Evolutionary conservation across 805 yeast genomes (phyloP).

Genomic region (Hanseniaspora thailandica): DNA sequence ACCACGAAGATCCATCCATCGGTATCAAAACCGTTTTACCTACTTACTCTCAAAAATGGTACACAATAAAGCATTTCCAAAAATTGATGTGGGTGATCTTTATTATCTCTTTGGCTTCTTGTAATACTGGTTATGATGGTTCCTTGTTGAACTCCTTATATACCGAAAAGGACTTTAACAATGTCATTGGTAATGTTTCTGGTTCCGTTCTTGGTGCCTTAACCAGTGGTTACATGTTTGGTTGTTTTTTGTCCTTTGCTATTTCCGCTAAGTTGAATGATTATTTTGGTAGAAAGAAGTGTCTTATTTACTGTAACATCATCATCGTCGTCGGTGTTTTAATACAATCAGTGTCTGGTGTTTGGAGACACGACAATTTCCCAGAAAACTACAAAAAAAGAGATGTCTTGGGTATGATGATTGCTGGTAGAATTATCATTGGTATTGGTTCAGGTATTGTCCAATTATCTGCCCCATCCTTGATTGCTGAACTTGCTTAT

Average conservation of each 20-base stretch:
- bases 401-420: slow-evolving; percentile 31
- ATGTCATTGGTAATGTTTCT: slow-evolving; percentile 31
- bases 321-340: slow-evolving; percentile 19
- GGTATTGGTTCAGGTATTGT: slow-evolving; percentile 39
- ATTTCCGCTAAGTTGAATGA: slow-evolving; percentile 29
- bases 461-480: slow-evolving; percentile 36
- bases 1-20: background rate
- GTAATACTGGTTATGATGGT: slow-evolving; percentile 40
- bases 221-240: slow-evolving; percentile 34
- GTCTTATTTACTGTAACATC: slow-evolving; percentile 21
- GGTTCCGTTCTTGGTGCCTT: slow-evolving; percentile 35
- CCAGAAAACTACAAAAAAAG: slow-evolving; percentile 30
- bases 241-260: slow-evolving; percentile 28
- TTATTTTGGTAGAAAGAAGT: slow-evolving; percentile 33
- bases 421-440: slow-evolving; percentile 36
- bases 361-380: slow-evolving; percentile 25
- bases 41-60: slow-evolving; percentile 27
- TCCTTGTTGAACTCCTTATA: slow-evolving; percentile 43
- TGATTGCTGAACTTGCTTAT: slow-evolving; percentile 40
- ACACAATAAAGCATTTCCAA: slow-evolving; percentile 30
- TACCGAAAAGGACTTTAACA: slow-evolving; percentile 33
- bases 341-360: slow-evolving; percentile 18
- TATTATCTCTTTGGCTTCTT: slow-evolving; percentile 36
- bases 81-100: slow-evolving; percentile 31
- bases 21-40: slow-evolving; percentile 19